Evolutionary conservation across 2,329 filamentous ascomycete genomes (phyloP).

Genomic region (Juglanconis oblonga): DNA sequence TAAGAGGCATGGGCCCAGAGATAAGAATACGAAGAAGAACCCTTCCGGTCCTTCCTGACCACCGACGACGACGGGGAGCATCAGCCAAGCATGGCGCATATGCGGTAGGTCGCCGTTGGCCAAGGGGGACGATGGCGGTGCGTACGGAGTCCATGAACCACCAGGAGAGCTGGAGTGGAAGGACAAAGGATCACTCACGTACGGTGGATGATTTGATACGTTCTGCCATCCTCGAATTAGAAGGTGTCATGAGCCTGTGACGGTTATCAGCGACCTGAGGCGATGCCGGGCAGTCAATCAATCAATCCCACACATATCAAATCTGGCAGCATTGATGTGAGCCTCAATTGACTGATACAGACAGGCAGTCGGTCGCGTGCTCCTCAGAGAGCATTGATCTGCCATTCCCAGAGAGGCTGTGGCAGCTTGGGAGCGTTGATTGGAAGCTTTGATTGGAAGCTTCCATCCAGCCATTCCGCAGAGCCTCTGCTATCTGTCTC

Average conservation of each 20-base stretch:
- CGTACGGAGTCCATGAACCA: no score
- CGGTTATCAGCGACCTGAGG: background rate
- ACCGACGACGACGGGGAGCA: no score
- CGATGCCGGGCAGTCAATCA: background rate
- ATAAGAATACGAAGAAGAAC: background rate
- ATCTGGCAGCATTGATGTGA: background rate
- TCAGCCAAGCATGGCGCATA: no score
- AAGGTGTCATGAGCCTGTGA: slow-evolving; percentile 2
- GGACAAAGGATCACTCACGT: no score
- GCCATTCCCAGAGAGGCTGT: background rate
- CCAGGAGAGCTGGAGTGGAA: background rate
- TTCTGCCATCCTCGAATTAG: slow-evolving; percentile 7
- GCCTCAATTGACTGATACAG: background rate
- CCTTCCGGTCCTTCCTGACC: no score
- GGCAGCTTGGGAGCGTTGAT: background rate
- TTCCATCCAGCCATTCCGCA: background rate
- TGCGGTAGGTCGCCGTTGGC: no score
- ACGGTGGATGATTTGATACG: background rate
- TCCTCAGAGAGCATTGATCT: background rate
- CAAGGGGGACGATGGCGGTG: no score
- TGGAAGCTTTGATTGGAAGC: background rate
- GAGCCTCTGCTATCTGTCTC: background rate
- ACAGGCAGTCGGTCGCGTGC: background rate
- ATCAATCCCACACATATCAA: background rate
- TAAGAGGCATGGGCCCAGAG: background rate